These are phyloP conservation scores for Boletus tylopilopsis DNA, from an alignment of 768 basidiomycete species.

Conservation along the genomic window DNA sequence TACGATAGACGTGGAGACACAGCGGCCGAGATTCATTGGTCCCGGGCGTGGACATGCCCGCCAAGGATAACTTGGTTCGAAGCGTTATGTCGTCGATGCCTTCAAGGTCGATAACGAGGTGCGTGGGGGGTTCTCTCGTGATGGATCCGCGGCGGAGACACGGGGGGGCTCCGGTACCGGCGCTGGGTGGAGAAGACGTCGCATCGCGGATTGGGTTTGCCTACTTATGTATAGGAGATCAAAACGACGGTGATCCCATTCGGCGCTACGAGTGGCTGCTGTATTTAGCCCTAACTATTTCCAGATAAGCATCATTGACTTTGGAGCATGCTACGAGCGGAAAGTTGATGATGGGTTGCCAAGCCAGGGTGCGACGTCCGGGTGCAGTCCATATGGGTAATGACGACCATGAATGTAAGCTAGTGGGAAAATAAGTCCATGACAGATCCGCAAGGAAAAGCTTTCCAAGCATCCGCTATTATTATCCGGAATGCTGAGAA, in stretches of 20 bases:
- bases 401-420: neutral
- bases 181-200: neutral
- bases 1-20: conserved; percentile 27
- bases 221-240: too few species aligned
- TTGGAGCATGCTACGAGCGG: neutral
- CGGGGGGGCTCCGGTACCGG: neutral
- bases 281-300: neutral
- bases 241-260: neutral
- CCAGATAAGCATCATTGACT: neutral
- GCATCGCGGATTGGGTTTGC: too few species aligned
- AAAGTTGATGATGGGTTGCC: neutral
- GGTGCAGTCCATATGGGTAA: too few species aligned
- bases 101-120: neutral
- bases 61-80: neutral
- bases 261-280: neutral
- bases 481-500: neutral
- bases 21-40: conserved; percentile 2
- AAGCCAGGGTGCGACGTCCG: too few species aligned
- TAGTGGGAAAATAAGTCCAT: neutral
- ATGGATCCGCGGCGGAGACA: neutral
- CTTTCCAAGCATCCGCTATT: neutral
- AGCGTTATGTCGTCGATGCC: neutral
- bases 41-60: neutral
- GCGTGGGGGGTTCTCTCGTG: neutral
- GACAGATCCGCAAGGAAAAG: neutral